Evolutionary conservation across 345 rosid species (phyloP), one percentile per base, ranked within the genome.

Genomic region (Gossypium anomalum): DNA sequence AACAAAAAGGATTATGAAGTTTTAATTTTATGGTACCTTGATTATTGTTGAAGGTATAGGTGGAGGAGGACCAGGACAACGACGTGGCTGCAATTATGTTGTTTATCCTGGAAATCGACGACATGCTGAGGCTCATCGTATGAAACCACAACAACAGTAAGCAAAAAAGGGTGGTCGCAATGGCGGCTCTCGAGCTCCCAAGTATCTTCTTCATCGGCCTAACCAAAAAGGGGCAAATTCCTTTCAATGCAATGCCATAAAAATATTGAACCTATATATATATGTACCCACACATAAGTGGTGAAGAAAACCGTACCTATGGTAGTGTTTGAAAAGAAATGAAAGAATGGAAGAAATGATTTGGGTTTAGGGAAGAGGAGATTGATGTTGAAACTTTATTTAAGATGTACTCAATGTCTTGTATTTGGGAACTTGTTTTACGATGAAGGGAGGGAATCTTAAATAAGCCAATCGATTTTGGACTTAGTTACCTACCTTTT

Each of bases 81-180:
- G 71, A 22, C 20, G 41, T 47, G 15, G 71, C 52, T 47, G 56
- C 71, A 7, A 48, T 67, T 15, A 47, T 67, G 56, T 48, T 67
- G 71, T 67, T 67, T 23, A 67, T 67, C 71, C 71, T 67, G 17
- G 71, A 67, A 12, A 67, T 67, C 15, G 57, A 67, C 41, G 57
- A 67, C 43, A 67, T 27, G 57, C 57, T 67, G 29, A 66, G 29
- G 29, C 53, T 66, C 56, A 67, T 67, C 41, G 5, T 47, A 23
- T 67, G 71, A 67, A 67, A 67, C 71, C 71, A 67, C 41, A 48
- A 3, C 56, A 67, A 47, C 41, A 47, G 10, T 2, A 67, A 47
- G 41, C 41, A 67, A 23, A 67, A 48, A 7, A 67, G 20, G 41
- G 25, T 1, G 41, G 56, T 67, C 2, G 71, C 71, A 14, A 67